Percentiles rank a stretch among this genome's conserved stretches.
phyloP scores from a whole-genome alignment of 75 land plant genomes.

The Selaginella moellendorffii region DNA sequence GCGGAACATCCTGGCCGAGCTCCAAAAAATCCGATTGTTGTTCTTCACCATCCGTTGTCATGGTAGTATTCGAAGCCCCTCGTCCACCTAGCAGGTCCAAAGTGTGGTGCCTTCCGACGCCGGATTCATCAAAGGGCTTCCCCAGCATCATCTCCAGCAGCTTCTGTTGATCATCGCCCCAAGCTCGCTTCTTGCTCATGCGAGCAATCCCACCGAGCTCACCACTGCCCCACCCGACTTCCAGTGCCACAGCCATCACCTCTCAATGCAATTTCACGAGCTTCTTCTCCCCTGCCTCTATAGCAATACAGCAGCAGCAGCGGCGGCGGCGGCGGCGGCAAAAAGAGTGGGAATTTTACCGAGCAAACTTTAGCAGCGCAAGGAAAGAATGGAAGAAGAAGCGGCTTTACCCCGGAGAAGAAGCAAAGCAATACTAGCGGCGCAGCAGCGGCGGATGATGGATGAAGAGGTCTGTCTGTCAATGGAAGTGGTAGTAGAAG shows the following conservation, averaged over 20 bases:
- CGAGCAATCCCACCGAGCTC: too few species aligned
- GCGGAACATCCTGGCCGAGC: background rate
- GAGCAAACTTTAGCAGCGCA: background rate
- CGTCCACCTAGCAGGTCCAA: background rate
- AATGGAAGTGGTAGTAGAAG: background rate
- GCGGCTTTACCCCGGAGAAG: background rate
- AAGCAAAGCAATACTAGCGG: too few species aligned
- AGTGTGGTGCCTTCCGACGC: background rate
- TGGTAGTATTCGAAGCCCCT: background rate
- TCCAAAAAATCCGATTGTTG: background rate
- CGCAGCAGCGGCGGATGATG: too few species aligned
- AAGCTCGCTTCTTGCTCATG: conserved; percentile 5
- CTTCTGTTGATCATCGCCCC: conserved; percentile 10
- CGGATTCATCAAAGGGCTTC: background rate
- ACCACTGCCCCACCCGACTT: background rate
- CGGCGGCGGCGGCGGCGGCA: too few species aligned
- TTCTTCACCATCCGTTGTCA: background rate
- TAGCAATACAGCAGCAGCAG: too few species aligned
- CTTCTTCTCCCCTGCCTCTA: too few species aligned
- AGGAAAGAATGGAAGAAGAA: background rate
- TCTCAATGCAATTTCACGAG: too few species aligned
- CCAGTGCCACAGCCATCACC: background rate
- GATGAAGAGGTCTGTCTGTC: background rate
- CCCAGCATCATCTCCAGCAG: conserved; percentile 7
- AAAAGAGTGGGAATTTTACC: too few species aligned